Base-by-base conservation (phyloP, 306 rosid genomes). In the Vigna mungo region DNA sequence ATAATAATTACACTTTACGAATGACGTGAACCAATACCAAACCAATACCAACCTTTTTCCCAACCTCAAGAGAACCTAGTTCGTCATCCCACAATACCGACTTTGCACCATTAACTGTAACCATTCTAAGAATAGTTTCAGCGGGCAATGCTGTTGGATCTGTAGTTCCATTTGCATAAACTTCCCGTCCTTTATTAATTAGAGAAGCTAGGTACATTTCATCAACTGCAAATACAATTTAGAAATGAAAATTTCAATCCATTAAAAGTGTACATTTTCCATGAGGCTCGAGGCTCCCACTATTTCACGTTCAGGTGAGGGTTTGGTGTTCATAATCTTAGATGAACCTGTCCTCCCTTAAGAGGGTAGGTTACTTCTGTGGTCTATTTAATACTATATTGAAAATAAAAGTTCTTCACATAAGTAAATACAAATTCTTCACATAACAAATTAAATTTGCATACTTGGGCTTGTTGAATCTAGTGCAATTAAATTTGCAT, bases 181-280 rank as follows among this genome's bases (percentile, higher is more conserved):
- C 97, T 85, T 90, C 91, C 82, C 90, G 84, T 36, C 96, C 91
- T 85, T 91, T 94, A 84, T 94, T 94, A 69, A 94, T 91, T 75
- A 94, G 84, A 76, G 98, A 91, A 77, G 98, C 90, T 49, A 94
- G 54, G 84, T 90, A 91, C 97, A 91, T 91, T 81, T 94, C 98
- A 70, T 94, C 98, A 80, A 94, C 98, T 93, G 88, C 66, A 85
- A 74, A 61, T 74, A 85, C 39, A 80, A 72, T 62, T 73, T 77
- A 80, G 77, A 52, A 69, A 76, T 30, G 4, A 81, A 84, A 68
- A 62, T 30, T 75, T 32, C 54, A 41, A 64, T 68, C 80, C 14
- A 62, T 32, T 14, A 44, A 39, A 55, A 34, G 34, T 41, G 64
- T 20, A 32, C 13, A 5, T 49, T 52, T 32, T 43, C 59, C 10